Conservation (phyloP, 148 eudicot species). For the Chenopodium suecicum region DNA sequence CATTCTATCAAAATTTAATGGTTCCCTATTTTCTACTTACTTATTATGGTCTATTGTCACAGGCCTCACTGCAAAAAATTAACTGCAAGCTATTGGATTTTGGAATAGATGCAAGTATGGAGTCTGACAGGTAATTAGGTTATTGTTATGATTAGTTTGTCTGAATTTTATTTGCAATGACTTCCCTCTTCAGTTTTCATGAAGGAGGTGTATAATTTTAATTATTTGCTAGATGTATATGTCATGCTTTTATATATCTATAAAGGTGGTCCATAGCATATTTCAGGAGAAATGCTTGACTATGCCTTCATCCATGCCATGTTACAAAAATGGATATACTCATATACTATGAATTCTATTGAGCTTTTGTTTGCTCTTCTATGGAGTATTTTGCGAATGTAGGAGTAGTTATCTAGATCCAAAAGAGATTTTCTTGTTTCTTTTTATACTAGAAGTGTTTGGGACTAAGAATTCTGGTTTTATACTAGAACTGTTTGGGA, state of each 20-base stretch:
- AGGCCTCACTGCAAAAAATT: constrained; percentile 17
- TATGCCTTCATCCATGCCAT: background rate
- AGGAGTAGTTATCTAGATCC: background rate
- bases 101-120: constrained; percentile 30
- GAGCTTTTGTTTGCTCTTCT: background rate
- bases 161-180: background rate
- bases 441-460: too few relatives aligned
- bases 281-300: background rate
- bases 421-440: background rate
- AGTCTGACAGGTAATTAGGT: constrained; percentile 43
- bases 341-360: background rate
- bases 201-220: background rate
- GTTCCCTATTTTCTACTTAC: background rate
- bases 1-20: background rate
- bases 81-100: constrained; percentile 4
- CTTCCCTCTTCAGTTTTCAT: background rate
- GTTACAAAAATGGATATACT: background rate
- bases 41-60: background rate
- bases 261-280: background rate
- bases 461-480: too few relatives aligned
- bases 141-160: background rate
- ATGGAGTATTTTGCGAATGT: background rate
- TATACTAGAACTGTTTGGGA: too few relatives aligned
- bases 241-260: background rate
- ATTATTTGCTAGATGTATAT: too few relatives aligned